These are phyloP conservation scores for Teunomyces tritomae DNA, from an alignment of 805 yeast genomes.

Conservation along the genomic window DNA sequence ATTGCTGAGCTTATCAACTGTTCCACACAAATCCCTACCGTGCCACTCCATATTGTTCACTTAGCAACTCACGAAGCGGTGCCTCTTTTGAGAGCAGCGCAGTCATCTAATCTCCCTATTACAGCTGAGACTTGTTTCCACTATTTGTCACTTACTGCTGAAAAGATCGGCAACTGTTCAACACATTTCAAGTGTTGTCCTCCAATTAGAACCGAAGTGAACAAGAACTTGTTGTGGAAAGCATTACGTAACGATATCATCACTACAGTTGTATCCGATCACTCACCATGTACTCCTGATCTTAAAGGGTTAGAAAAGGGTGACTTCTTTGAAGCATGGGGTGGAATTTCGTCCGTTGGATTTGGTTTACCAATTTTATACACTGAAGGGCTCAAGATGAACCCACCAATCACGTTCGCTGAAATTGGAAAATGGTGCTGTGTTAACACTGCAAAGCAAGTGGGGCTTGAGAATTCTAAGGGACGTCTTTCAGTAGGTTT, in stretches of 20 bases:
- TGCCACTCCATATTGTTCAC: constrained; percentile 85
- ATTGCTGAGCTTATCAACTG: constrained; percentile 68
- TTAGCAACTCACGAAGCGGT: constrained; percentile 82
- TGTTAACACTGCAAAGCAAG: constrained; percentile 79
- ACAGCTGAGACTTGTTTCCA: constrained; percentile 95
- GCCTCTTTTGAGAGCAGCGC: constrained; percentile 69
- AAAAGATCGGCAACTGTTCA: constrained; percentile 68
- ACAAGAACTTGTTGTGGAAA: constrained; percentile 72
- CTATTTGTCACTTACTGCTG: constrained; percentile 75
- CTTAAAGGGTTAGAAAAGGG: constrained; percentile 79
- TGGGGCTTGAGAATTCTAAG: constrained; percentile 69
- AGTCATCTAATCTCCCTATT: constrained; percentile 54
- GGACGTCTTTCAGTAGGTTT: constrained; percentile 71
- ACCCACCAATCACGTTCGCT: constrained; percentile 48
- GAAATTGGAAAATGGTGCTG: constrained; percentile 82
- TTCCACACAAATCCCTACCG: constrained; percentile 54
- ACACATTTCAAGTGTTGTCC: constrained; percentile 95
- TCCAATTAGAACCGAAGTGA: constrained; percentile 77
- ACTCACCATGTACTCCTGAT: constrained; percentile 94
- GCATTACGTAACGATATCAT: constrained; percentile 67
- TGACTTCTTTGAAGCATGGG: constrained; percentile 93
- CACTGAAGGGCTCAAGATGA: constrained; percentile 63
- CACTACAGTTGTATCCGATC: constrained; percentile 89
- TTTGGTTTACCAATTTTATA: constrained; percentile 79
- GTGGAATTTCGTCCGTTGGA: constrained; percentile 92